Evolutionary conservation across 23 red algal species (phyloP), one percentile per base, ranked within the genome.

Genomic region (Cyanidiococcus yangmingshanensis): DNA sequence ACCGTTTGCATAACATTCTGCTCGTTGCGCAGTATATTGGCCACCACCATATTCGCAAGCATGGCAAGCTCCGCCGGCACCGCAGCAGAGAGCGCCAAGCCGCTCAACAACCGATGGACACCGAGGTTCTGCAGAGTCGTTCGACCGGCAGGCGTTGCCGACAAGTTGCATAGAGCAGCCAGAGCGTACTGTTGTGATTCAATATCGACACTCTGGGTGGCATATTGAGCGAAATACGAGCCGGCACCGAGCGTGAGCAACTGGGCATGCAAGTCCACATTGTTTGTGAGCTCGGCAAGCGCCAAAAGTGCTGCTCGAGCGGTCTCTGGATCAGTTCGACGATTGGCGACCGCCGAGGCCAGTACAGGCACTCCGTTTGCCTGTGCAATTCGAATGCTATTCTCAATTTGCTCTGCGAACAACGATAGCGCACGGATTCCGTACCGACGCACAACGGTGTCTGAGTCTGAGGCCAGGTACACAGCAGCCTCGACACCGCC

Each of bases 151-250:
- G 59, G 58, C 1, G 78, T 81, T 0, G 78, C 41, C 2, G 36
- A 39, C 38, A 81, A 34, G n/a, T 81, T 81, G n/a, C 78, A 81
- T 29, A 81, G 34, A 17, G 78, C 78, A 50, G 68, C 68, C 1
- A 81, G 50, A 34, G 78, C 78, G 32, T 81, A 81, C 25, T 81
- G 78, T 81, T 81, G 78, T 32, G 78, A 71, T 31, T 81, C 78
- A 30, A 81, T 71, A 34, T 81, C 78, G 37, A 50, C 39, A 12
- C 38, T 81, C 32, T 71, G 63, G 54, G 78, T 58, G 38, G 58
- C 59, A 57, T 71, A 81, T 71, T 67, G 68, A 26, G 68, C 59
- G 17, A 81, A 81, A 12, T 41, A 71, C 1, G 78, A 37, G 40
- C 59, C 68, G 67, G 68, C 78, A 1, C 78, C 78, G 0, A 37